Evolutionary conservation across 1,284 basidiomycete genomes (phyloP).

Genomic region (Moesziomyces aphidis): DNA sequence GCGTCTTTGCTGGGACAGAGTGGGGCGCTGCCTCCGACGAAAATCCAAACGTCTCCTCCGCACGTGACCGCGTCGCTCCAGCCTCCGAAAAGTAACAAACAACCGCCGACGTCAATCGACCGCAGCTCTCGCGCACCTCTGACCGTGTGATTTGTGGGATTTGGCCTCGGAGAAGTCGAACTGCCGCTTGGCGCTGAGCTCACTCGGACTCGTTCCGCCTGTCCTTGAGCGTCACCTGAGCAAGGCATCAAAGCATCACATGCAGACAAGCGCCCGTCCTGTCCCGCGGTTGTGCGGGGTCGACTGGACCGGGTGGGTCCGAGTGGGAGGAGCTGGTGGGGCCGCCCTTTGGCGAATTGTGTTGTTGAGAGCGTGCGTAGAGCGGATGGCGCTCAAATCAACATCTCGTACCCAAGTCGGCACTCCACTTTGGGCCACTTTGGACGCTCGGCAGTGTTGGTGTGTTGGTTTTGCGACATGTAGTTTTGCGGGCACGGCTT

Average conservation of each 20-base stretch:
- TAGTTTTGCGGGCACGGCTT: constrained; percentile 7
- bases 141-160: too few species aligned
- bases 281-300: too few species aligned
- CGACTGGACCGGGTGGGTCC: too few species aligned
- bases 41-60: neutral
- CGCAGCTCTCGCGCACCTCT: neutral
- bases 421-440: constrained; percentile 1
- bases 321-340: too few species aligned
- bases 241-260: too few species aligned
- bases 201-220: too few species aligned
- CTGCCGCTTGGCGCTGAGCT: too few species aligned
- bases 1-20: constrained; percentile 3
- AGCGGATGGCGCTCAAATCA: neutral
- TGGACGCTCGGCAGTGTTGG: constrained; percentile 1
- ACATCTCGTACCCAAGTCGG: constrained; percentile 8
- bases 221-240: too few species aligned
- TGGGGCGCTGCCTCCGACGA: constrained; percentile 5
- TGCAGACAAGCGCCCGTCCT: too few species aligned
- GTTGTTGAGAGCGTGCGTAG: neutral
- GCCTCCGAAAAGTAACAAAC: constrained; percentile 24
- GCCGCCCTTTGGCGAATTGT: too few species aligned
- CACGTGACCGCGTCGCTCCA: constrained; percentile 43
- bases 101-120: neutral
- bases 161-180: too few species aligned
- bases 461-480: constrained; percentile 35